These are phyloP conservation scores for Linnemannia elongata DNA, from an alignment of 192 early-diverging fungal species.

Conservation along the genomic window DNA sequence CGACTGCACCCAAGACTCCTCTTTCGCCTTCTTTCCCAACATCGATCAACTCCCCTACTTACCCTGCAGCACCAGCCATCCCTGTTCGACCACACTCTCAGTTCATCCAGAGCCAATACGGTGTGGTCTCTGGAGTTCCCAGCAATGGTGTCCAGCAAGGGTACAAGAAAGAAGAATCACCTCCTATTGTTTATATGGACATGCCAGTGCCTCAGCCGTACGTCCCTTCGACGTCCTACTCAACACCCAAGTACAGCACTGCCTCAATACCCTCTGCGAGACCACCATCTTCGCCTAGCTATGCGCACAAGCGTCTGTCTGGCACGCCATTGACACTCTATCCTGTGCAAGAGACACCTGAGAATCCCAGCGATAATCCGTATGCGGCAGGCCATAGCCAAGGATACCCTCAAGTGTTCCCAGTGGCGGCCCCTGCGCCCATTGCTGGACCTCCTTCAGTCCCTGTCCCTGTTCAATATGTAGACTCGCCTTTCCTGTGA, in stretches of 20 bases:
- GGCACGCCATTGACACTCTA: not conserved
- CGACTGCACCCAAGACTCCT: not conserved
- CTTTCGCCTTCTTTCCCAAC: not conserved
- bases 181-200: not conserved
- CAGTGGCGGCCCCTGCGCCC: not conserved
- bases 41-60: not conserved
- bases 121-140: not conserved
- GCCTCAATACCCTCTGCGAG: not conserved
- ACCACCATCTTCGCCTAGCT: not conserved
- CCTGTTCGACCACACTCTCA: not conserved
- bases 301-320: not conserved
- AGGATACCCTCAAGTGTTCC: constrained; percentile 7
- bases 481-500: not conserved
- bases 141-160: not conserved
- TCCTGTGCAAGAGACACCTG: not conserved
- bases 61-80: not conserved
- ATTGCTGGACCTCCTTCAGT: not conserved
- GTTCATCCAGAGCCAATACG: not conserved
- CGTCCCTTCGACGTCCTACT: not conserved
- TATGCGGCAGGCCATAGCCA: not conserved
- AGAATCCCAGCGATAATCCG: not conserved
- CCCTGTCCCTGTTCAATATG: not conserved
- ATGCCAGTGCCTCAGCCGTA: constrained; percentile 9
- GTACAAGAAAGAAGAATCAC: not conserved
- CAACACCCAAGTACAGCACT: not conserved